These are phyloP conservation scores for Scenedesmus sp. DNA, from an alignment of 163 green algal species.

Conservation along the genomic window DNA sequence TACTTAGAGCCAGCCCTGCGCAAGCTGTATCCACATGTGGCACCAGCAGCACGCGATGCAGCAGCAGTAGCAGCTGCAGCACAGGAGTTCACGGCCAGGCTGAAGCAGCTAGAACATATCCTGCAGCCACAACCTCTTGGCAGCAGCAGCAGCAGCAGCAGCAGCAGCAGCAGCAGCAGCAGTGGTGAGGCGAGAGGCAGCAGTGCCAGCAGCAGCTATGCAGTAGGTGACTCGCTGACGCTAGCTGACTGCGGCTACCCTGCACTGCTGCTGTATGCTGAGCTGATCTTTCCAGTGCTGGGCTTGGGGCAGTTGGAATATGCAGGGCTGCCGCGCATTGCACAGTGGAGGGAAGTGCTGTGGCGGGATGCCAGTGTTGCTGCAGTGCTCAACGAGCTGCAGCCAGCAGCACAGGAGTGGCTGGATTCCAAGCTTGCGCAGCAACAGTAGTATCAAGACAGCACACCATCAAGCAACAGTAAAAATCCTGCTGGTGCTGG, in stretches of 20 bases:
- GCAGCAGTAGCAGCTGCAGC: conserved; percentile 13
- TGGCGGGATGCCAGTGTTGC: background rate
- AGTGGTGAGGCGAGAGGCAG: background rate
- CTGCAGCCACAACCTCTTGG: background rate
- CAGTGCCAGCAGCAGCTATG: background rate
- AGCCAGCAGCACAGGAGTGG: conserved; percentile 38
- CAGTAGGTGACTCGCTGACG: conserved; percentile 9
- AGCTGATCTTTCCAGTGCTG: conserved; percentile 48
- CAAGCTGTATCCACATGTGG: conserved; percentile 55
- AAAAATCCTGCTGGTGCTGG: no score
- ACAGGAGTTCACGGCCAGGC: background rate
- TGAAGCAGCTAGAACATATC: conserved; percentile 32
- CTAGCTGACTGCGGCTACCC: conserved; percentile 56
- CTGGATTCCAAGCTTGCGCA: background rate
- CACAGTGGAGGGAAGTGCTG: background rate
- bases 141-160: background rate
- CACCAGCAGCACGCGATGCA: background rate
- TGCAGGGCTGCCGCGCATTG: background rate
- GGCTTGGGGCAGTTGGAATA: conserved; percentile 20
- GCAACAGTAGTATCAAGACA: background rate
- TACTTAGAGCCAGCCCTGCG: conserved; percentile 58
- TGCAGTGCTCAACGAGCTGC: conserved; percentile 11
- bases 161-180: background rate
- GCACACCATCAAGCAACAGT: no score
- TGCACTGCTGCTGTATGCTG: conserved; percentile 53